Evolutionary conservation across 2,329 filamentous ascomycete species (phyloP).

Genomic region (Zasmidium angulare): DNA sequence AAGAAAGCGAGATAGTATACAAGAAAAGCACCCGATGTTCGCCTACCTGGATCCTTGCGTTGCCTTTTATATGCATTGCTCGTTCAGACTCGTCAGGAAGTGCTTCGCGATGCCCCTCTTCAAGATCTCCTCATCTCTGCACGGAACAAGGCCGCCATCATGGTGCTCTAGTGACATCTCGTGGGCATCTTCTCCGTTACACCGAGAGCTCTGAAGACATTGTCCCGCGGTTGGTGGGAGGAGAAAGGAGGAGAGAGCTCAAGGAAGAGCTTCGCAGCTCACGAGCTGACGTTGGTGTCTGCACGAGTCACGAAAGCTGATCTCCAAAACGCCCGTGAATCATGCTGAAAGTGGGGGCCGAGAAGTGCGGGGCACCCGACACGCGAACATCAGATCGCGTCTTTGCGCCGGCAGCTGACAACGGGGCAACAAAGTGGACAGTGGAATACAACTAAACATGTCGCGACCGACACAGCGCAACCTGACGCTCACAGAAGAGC

Average conservation of each 20-base stretch:
- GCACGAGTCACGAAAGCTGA: too few species aligned
- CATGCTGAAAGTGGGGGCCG: too few species aligned
- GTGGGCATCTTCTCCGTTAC: not conserved
- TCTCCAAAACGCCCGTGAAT: too few species aligned
- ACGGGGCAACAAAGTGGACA: not conserved
- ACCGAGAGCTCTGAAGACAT: not conserved
- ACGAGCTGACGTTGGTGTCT: not conserved
- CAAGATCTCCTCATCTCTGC: not conserved
- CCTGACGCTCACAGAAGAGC: constrained; percentile 85
- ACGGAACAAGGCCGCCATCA: not conserved
- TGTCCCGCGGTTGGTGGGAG: not conserved
- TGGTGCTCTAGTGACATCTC: not conserved
- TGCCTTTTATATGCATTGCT: too few species aligned
- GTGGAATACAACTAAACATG: constrained; percentile 1
- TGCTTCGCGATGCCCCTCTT: not conserved
- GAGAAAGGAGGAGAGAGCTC: not conserved
- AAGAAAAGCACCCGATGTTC: too few species aligned
- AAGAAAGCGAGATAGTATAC: not conserved
- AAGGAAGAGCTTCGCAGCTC: not conserved
- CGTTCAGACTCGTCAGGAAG: not conserved
- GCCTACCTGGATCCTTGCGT: not conserved
- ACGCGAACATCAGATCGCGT: not conserved
- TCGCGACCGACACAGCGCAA: constrained; percentile 47
- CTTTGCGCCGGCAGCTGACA: not conserved
- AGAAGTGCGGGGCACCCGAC: not conserved